Percentiles rank a stretch among this genome's conserved stretches.
Conservation (phyloP, 805 yeast species). For the Brettanomyces sp. region DNA sequence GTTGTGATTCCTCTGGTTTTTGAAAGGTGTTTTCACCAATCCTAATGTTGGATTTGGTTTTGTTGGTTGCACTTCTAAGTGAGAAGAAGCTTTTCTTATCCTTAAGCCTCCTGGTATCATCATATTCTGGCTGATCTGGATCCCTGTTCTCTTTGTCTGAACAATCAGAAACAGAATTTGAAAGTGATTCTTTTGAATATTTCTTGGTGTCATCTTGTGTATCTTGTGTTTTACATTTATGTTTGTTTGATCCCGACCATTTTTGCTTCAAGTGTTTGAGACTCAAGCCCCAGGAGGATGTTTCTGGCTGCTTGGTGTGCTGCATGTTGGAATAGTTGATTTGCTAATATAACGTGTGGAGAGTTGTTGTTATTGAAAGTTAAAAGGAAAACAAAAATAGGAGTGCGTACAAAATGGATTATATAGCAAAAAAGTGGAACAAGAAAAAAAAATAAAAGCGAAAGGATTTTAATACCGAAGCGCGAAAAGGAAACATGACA, state of each 20-base stretch:
- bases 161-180: not conserved
- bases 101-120: not conserved
- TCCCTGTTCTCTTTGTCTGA: not conserved
- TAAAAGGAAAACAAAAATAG: no score
- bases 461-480: no score
- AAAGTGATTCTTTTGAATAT: not conserved
- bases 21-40: not conserved
- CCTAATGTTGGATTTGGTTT: not conserved
- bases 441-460: no score
- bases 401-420: no score
- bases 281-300: conserved; percentile 14
- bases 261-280: conserved; percentile 16
- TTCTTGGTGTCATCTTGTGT: not conserved
- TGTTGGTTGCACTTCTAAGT: not conserved
- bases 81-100: not conserved
- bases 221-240: conserved; percentile 3
- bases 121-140: not conserved
- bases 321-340: no score
- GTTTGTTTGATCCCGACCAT: conserved; percentile 6
- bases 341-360: no score
- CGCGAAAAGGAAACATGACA: no score
- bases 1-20: not conserved
- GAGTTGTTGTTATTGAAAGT: no score
- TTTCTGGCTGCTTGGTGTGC: conserved; percentile 8
- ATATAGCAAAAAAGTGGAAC: no score